Base-by-base conservation (phyloP, 352 stramenopile species). In the Phytophthora kernoviae region DNA sequence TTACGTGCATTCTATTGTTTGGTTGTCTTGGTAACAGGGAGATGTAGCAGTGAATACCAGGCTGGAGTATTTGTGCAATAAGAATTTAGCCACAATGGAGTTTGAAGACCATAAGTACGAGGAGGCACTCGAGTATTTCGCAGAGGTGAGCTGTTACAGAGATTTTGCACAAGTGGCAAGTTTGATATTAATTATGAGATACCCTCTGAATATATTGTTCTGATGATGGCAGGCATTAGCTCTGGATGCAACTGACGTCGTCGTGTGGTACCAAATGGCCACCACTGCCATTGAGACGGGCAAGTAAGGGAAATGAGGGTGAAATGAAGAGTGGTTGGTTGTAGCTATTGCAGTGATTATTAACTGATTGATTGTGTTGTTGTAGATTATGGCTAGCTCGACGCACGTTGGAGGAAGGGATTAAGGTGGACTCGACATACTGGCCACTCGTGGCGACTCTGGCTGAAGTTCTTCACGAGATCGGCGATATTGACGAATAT, bases 181-280 rank as follows among this genome's bases (percentile, higher is more conserved):
- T 18, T 5, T 12, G n/a, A 24, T 52, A 6, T 5, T 24, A 21
- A 41, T 54, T 17, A 11, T 44, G n/a, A 17, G 14, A 21, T 5
- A 32, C 30, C 20, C 18, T 24, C 5, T 40, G 15, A n/a, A 14
- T 36, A 21, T 14, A 40, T 4, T 27, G 9, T 37, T 21, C 34
- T 40, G 18, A 7, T 41, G 20, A 10, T 11, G 11, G 24, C 14
- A 85, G 75, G 83, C 83, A 15, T 33, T 92, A 11, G 64, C 70
- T 21, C 42, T 89, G 20, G 83, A 93, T 47, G 80, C 59, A 1
- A 88, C 83, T 15, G 83, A 93, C 58, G 83, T 88, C n/a, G 62
- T 90, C 8, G 81, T 93, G 24, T 93, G 83, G 83, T 82, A 66
- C 53, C 75, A 93, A 33, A 84, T 91, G 79, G 80, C 68, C 4